A percentile compares a stretch with the other conserved stretches of the same genome.
These are phyloP conservation scores for Pyrus pyrifolia DNA, from an alignment of 306 rosid genomes.

Conservation along the genomic window DNA sequence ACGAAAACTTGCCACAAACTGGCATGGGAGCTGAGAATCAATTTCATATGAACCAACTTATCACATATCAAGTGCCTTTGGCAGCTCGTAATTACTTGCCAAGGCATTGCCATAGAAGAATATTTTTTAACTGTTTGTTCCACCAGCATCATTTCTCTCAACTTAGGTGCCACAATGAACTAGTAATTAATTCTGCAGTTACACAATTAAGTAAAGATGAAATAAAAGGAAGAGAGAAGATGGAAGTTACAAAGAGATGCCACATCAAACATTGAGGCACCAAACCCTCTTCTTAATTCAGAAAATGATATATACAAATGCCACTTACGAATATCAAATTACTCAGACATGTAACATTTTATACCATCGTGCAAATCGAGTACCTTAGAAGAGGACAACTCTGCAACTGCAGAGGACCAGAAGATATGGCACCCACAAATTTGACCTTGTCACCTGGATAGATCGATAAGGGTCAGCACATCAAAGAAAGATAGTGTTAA, in stretches of 20 bases:
- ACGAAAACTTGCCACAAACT: neutral
- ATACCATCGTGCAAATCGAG: neutral
- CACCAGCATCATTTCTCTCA: neutral
- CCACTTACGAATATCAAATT: neutral
- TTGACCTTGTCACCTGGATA: conserved; percentile 85
- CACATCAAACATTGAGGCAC: neutral
- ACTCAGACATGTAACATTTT: neutral
- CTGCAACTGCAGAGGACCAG: conserved; percentile 34
- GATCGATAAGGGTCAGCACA: conserved; percentile 5
- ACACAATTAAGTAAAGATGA: neutral
- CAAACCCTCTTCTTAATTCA: neutral
- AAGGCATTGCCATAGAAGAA: neutral
- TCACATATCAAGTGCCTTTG: neutral
- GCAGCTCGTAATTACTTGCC: neutral
- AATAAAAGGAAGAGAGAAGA: neutral
- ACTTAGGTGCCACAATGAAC: neutral
- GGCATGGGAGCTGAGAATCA: neutral
- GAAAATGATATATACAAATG: neutral
- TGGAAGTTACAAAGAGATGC: neutral
- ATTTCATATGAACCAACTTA: neutral
- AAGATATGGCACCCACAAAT: conserved; percentile 61
- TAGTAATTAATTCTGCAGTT: neutral
- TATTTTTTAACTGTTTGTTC: neutral
- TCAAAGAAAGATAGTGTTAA: neutral
- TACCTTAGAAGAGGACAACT: conserved; percentile 63